A percentile compares a stretch with the other conserved stretches of the same genome.
phyloP scores from a whole-genome alignment of 2,329 filamentous ascomycete genomes.

The Claviceps sp. region DNA sequence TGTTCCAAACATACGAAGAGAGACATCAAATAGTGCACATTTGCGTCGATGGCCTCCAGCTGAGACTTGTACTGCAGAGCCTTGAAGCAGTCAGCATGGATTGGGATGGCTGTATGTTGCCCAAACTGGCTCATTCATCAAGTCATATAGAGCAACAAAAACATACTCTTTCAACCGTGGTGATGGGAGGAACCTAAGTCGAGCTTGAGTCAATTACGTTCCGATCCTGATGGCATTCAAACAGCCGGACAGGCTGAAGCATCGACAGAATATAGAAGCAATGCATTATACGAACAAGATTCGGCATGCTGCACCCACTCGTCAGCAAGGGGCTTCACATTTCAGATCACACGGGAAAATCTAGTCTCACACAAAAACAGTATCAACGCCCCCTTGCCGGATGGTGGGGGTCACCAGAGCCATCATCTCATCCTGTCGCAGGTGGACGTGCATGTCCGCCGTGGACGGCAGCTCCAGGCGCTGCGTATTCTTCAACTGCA shows the following conservation, averaged over 20 bases:
- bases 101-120: neutral
- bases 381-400: conserved; percentile 50
- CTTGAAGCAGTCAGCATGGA: conserved; percentile 21
- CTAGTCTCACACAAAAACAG: conserved; percentile 32
- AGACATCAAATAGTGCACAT: conserved; percentile 61
- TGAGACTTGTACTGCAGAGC: conserved; percentile 53
- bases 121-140: neutral
- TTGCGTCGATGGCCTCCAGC: conserved; percentile 45
- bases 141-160: neutral
- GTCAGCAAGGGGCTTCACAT: neutral
- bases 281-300: conserved; percentile 30
- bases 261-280: neutral
- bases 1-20: conserved; percentile 3
- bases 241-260: neutral
- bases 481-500: conserved; percentile 5
- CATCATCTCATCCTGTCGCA: conserved; percentile 55
- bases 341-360: neutral
- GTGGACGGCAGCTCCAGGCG: conserved; percentile 42
- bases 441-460: conserved; percentile 58
- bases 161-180: conserved; percentile 31
- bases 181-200: conserved; percentile 36
- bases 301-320: conserved; percentile 34
- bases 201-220: neutral
- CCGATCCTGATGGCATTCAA: neutral
- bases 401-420: conserved; percentile 37